A percentile compares a stretch with the other conserved stretches of the same genome.
Evolutionary conservation across 371 early-diverging fungal genomes (phyloP).

Genomic region (Saksenaea oblongispora): DNA sequence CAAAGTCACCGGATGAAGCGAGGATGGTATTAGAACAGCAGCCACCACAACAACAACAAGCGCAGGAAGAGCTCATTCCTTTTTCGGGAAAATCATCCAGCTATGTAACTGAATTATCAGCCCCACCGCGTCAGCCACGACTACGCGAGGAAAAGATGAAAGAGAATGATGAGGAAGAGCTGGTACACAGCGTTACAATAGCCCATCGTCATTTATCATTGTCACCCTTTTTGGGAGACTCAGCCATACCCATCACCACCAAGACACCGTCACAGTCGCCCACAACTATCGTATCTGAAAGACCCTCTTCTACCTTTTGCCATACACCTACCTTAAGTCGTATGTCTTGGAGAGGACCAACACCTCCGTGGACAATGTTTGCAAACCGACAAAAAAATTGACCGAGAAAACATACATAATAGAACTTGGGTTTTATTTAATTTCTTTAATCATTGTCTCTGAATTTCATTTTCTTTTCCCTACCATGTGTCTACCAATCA

Average conservation of each 20-base stretch:
- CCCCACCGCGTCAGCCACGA: neutral
- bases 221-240: slow-evolving; percentile 9
- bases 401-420: slow-evolving; percentile 1
- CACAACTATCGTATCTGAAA: neutral
- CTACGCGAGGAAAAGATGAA: slow-evolving; percentile 13
- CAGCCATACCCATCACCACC: neutral
- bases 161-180: slow-evolving; percentile 2
- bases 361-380: slow-evolving; percentile 19
- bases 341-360: slow-evolving; percentile 17
- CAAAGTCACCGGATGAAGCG: neutral
- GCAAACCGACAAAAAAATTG: slow-evolving; percentile 1
- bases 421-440: neutral
- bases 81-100: neutral
- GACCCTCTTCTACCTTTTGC: neutral
- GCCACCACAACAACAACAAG: neutral
- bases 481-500: neutral
- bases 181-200: neutral
- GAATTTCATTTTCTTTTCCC: neutral
- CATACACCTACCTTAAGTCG: neutral
- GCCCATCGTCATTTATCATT: slow-evolving; percentile 3
- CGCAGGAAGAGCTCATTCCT: neutral
- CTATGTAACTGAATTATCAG: neutral
- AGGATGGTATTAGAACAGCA: neutral
- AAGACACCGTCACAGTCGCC: slow-evolving; percentile 3
- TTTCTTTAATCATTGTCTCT: neutral